Evolutionary conservation across 2,329 filamentous ascomycete genomes (phyloP), one percentile per base, ranked within the genome.

Genomic region (Phaeosphaeriaceae sp.): DNA sequence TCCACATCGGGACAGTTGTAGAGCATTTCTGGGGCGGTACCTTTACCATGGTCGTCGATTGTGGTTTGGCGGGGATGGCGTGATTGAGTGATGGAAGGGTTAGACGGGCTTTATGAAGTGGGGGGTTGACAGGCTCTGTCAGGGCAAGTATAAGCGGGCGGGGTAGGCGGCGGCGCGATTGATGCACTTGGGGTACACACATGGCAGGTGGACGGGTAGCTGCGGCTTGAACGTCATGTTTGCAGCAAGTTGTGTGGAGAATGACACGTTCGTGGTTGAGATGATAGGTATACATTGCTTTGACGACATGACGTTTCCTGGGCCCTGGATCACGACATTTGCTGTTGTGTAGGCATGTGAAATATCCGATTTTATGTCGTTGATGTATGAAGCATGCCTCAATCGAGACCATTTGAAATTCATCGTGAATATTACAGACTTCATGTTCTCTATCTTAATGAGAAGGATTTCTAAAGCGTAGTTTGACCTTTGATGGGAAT

Each of bases 41-140:
- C 60, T 72, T 63, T 36, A 70, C 49, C 70, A 72, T 73, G 31
- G 51, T 68, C 15, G 59, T 56, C 58, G 24, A 61, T 58, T 62
- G 52, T 56, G 63, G 63, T 63, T 52, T 68, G 67, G 66, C 66
- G 67, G 67, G 53, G 61, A 71, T 71, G 64, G 68, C 68, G 68
- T 71, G 68, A 67, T 71, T 61, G 62, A 49, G 51, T 44, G 57
- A 58, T 22, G 67, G 63, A 62, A 67, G 60, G 66, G 36, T 48
- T 62, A 65, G 54, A 61, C 65, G 64, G 21, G 11, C 47, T 47
- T 53, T 46, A 63, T 52, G 53, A 36, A 50, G 51, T 36, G 49
- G 51, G 42, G 49, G 57, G 45, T 49, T 17, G 55, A 25, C 31
- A 24, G 50, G n/a, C n/a, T n/a, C n/a, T n/a, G n/a, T n/a, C n/a